These are phyloP conservation scores for Trichophyton rubrum DNA, from an alignment of 2,329 filamentous ascomycete genomes.

Conservation along the genomic window DNA sequence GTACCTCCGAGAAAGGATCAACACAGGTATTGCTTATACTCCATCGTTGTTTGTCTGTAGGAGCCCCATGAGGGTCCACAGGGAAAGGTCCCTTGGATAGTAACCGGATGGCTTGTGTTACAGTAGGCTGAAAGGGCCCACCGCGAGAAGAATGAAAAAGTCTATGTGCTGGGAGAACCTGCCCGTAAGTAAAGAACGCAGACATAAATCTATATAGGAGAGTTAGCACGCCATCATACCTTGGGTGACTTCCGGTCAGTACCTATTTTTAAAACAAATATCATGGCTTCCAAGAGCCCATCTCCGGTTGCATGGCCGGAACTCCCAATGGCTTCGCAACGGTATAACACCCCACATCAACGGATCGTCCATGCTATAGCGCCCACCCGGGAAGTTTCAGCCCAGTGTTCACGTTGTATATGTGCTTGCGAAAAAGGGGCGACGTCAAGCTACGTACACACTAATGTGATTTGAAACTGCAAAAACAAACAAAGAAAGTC, in stretches of 20 bases:
- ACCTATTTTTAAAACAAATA: conserved; percentile 86
- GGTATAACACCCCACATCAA: conserved; percentile 87
- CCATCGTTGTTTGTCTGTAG: conserved; percentile 25
- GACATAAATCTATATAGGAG: conserved; percentile 44
- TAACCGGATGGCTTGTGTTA: conserved; percentile 72
- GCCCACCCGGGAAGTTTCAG: conserved; percentile 11
- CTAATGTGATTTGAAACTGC: conserved; percentile 78
- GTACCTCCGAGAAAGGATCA: conserved; percentile 36
- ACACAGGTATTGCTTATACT: conserved; percentile 33
- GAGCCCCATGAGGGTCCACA: conserved; percentile 33
- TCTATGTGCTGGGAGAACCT: conserved; percentile 83
- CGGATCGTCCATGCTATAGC: conserved; percentile 73
- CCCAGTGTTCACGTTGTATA: conserved; percentile 18
- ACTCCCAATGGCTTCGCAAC: conserved; percentile 55
- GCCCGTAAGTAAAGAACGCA: conserved; percentile 76
- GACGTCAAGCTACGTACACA: conserved; percentile 52
- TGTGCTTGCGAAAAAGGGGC: not conserved
- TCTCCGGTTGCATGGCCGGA: conserved; percentile 54
- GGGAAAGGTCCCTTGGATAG: conserved; percentile 56
- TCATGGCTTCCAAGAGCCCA: conserved; percentile 91
- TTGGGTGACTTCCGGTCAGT: conserved; percentile 10
- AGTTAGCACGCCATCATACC: not conserved
- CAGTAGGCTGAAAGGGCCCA: conserved; percentile 79
- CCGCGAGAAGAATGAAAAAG: conserved; percentile 63
- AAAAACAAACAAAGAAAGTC: not conserved